phyloP scores from a whole-genome alignment of 1,284 basidiomycete species.

The Gymnopus androsaceus region DNA sequence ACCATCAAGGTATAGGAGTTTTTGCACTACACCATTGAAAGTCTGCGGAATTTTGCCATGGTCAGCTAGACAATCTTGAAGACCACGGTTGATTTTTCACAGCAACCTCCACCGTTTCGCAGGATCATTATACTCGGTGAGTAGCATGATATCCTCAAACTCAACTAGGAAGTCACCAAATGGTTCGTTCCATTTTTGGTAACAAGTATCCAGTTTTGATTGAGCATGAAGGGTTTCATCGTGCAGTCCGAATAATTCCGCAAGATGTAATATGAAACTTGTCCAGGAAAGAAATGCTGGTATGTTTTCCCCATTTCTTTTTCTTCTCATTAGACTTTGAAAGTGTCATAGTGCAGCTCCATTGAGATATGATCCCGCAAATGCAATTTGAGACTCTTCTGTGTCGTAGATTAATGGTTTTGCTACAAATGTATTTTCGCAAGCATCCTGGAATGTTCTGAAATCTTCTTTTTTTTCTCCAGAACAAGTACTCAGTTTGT shows the following conservation, averaged over 20 bases:
- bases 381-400: not conserved
- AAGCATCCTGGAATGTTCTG: no score
- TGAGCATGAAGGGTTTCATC: not conserved
- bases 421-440: not conserved
- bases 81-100: not conserved
- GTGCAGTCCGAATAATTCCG: not conserved
- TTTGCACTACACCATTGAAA: not conserved
- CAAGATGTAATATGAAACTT: not conserved
- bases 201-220: no score
- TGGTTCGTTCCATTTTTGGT: not conserved
- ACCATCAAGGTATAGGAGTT: not conserved
- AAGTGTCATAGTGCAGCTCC: not conserved
- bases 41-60: not conserved
- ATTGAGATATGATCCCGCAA: not conserved
- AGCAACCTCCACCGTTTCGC: not conserved
- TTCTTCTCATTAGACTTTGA: not conserved
- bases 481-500: not conserved
- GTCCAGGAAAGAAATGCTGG: not conserved
- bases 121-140: not conserved
- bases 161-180: constrained; percentile 2
- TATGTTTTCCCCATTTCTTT: not conserved
- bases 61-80: not conserved
- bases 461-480: not conserved
- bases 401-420: not conserved
- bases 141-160: not conserved